These are phyloP conservation scores for Debaryomycetaceae sp. DNA, from an alignment of 1,139 yeast genomes.

Conservation along the genomic window DNA sequence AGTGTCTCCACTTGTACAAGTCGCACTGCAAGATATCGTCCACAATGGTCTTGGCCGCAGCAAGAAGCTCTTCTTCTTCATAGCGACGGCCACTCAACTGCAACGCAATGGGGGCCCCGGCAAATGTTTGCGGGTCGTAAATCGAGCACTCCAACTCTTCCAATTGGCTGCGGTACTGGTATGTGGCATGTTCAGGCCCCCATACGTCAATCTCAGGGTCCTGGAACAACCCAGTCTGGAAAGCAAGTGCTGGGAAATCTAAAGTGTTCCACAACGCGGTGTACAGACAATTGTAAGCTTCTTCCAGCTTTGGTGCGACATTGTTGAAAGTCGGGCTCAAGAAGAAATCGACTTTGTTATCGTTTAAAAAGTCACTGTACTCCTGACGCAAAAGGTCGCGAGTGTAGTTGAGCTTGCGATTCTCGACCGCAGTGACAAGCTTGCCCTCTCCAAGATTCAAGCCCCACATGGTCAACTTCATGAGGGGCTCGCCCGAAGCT, in stretches of 20 bases:
- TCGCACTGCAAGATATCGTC: constrained; percentile 22
- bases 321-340: constrained; percentile 67
- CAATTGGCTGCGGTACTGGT: constrained; percentile 33
- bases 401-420: constrained; percentile 41
- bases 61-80: constrained; percentile 38
- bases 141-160: constrained; percentile 39
- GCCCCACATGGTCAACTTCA: constrained; percentile 56
- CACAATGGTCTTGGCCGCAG: constrained; percentile 34
- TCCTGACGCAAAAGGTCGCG: constrained; percentile 56
- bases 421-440: constrained; percentile 37
- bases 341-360: constrained; percentile 61
- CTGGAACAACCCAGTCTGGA: constrained; percentile 60
- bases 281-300: constrained; percentile 72
- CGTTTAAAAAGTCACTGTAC: constrained; percentile 47
- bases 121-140: constrained; percentile 29
- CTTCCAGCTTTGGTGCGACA: constrained; percentile 66
- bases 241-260: constrained; percentile 57
- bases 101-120: constrained; percentile 39
- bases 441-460: constrained; percentile 56
- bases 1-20: constrained; percentile 12
- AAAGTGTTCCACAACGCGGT: constrained; percentile 63
- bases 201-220: constrained; percentile 45
- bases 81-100: constrained; percentile 38
- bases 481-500: constrained; percentile 63
- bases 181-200: constrained; percentile 24